A percentile compares a stretch with the other conserved stretches of the same genome.
Conservation (phyloP, 1,284 basidiomycete genomes). For the Apiotrichum laibachii region DNA sequence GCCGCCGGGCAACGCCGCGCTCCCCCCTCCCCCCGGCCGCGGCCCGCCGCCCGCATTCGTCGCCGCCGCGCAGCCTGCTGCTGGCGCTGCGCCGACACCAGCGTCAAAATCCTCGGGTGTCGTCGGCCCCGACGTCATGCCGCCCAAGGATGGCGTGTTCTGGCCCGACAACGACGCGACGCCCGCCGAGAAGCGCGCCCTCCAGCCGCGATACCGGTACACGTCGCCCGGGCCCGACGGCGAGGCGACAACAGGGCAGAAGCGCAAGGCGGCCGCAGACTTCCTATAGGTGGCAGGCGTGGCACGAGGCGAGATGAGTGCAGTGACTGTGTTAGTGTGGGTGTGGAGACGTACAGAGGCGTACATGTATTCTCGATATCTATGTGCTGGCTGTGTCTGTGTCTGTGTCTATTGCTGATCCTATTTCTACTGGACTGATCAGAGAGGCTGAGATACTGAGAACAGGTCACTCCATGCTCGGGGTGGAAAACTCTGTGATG, state of each 20-base stretch:
- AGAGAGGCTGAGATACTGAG: background rate
- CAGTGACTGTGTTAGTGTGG: constrained; percentile 24
- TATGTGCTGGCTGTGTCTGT: background rate
- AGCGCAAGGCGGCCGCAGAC: constrained; percentile 52
- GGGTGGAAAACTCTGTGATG: constrained; percentile 62
- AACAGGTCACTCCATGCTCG: constrained; percentile 17
- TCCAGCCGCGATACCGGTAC: constrained; percentile 68
- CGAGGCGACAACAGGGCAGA: constrained; percentile 31
- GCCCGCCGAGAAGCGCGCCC: constrained; percentile 67
- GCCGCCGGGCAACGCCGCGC: constrained; percentile 20
- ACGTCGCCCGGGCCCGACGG: constrained; percentile 45
- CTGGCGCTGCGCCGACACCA: constrained; percentile 8
- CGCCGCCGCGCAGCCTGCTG: constrained; percentile 3
- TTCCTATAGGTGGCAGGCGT: constrained; percentile 18
- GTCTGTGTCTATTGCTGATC: background rate
- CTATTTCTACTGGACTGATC: too few species aligned
- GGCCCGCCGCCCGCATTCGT: constrained; percentile 32
- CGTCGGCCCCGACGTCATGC: constrained; percentile 26
- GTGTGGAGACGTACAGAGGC: background rate
- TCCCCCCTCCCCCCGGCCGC: constrained; percentile 29
- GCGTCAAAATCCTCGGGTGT: background rate
- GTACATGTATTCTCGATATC: constrained; percentile 8
- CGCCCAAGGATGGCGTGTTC: constrained; percentile 50
- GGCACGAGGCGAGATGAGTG: too few species aligned
- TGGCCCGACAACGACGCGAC: constrained; percentile 49